Conservation (phyloP, 495 filamentous ascomycete species). For the Penicillium pancosmium region DNA sequence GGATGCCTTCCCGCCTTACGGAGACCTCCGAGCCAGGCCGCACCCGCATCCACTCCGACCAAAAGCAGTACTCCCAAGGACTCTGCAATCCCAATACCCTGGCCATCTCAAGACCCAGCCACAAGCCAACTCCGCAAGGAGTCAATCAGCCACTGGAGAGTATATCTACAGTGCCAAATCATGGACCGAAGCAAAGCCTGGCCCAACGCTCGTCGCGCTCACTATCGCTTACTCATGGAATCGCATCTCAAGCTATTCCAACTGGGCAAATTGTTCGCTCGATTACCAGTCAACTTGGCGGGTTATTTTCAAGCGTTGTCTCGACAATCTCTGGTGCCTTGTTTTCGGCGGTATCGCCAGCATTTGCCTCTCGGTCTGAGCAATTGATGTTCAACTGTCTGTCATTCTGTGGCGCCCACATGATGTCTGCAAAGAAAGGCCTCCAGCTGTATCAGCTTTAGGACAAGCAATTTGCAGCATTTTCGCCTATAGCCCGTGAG, state of each 20-base stretch:
- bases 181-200: neutral
- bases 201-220: neutral
- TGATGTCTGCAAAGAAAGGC: constrained; percentile 19
- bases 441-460: neutral
- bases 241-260: neutral
- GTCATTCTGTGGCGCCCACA: constrained; percentile 7
- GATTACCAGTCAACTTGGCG: constrained; percentile 3
- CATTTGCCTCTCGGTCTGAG: constrained; percentile 11
- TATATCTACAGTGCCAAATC: neutral
- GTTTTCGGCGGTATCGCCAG: constrained; percentile 4
- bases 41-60: neutral
- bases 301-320: constrained; percentile 13
- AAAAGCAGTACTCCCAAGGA: neutral
- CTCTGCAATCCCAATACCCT: neutral
- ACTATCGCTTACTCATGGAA: neutral
- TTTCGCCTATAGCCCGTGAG: neutral
- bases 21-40: neutral
- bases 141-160: neutral
- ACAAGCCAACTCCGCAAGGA: neutral
- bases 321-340: constrained; percentile 15
- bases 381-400: constrained; percentile 9
- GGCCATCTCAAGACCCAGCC: neutral
- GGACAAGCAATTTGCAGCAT: neutral
- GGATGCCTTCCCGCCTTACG: neutral
- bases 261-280: neutral